Percentiles rank a stretch among this genome's conserved stretches.
Evolutionary conservation across 1,139 yeast species (phyloP).

Genomic region (Blastobotrys raffinosifermentans): DNA sequence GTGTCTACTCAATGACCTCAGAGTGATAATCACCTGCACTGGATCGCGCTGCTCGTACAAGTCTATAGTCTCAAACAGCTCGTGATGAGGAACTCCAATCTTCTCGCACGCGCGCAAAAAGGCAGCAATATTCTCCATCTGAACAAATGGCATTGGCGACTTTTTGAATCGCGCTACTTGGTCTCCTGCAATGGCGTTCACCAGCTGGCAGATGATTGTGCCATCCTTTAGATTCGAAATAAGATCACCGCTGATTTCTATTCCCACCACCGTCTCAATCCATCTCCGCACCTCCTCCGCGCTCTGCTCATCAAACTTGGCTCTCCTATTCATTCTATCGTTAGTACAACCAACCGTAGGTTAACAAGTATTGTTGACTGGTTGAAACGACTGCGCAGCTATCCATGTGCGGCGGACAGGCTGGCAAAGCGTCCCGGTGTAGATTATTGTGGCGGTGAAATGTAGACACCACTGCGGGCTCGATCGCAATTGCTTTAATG

Average conservation of each 20-base stretch:
- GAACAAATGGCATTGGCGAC: constrained; percentile 77
- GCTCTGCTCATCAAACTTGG: constrained; percentile 20
- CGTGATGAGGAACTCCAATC: constrained; percentile 77
- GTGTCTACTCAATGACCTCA: constrained; percentile 67
- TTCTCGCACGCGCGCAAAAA: constrained; percentile 53
- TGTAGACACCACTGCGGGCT: too few relatives aligned
- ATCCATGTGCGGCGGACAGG: too few relatives aligned
- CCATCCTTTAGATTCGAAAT: constrained; percentile 62
- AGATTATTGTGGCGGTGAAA: too few relatives aligned
- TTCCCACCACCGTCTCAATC: background rate
- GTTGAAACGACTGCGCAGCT: too few relatives aligned
- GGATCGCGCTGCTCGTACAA: constrained; percentile 70
- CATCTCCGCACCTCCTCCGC: constrained; percentile 15
- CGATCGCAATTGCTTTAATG: too few relatives aligned
- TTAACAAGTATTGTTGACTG: too few relatives aligned
- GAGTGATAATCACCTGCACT: constrained; percentile 65
- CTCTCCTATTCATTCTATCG: constrained; percentile 9
- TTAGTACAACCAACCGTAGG: too few relatives aligned
- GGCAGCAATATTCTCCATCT: constrained; percentile 81
- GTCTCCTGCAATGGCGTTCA: constrained; percentile 36
- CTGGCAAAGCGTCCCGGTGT: too few relatives aligned
- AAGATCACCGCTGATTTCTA: constrained; percentile 33
- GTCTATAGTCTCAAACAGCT: constrained; percentile 77
- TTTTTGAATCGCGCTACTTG: constrained; percentile 45
- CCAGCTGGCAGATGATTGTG: constrained; percentile 48